Percentiles rank a stretch among this genome's conserved stretches.
Conservation (phyloP, 2,329 filamentous ascomycete genomes). For the Aspergillus sp. region DNA sequence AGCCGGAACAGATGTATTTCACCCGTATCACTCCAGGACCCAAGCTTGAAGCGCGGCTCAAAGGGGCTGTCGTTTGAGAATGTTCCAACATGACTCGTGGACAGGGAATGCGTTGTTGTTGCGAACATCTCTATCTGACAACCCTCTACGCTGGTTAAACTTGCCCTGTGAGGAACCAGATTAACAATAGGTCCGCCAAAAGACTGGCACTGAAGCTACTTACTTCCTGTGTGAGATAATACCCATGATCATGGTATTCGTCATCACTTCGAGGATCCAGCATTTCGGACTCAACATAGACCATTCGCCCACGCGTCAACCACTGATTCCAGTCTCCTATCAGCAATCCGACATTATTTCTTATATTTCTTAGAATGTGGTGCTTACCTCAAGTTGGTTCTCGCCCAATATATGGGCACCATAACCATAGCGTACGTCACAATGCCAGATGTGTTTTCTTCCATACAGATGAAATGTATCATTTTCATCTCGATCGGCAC, state of each 20-base stretch:
- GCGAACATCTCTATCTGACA: background rate
- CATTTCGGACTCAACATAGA: background rate
- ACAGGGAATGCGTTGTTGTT: background rate
- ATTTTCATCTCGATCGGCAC: background rate
- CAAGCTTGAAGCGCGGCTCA: too few relatives aligned
- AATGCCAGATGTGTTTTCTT: background rate
- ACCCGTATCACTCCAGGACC: too few relatives aligned
- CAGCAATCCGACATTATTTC: background rate
- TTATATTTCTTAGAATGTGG: background rate
- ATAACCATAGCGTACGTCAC: background rate
- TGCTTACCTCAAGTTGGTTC: background rate
- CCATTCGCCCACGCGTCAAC: background rate
- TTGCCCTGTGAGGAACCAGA: background rate
- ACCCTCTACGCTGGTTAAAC: background rate
- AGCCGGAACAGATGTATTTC: too few relatives aligned
- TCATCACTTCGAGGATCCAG: background rate
- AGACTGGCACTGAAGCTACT: background rate
- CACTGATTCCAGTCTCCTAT: background rate
- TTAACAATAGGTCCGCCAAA: background rate
- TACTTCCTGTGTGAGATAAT: background rate
- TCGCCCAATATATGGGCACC: background rate
- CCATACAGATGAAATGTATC: background rate
- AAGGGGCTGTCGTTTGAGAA: background rate
- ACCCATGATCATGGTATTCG: background rate
- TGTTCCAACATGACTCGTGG: constrained; percentile 4